These are phyloP conservation scores for Lactarius deliciosus DNA, from an alignment of 768 basidiomycete genomes.

Conservation along the genomic window DNA sequence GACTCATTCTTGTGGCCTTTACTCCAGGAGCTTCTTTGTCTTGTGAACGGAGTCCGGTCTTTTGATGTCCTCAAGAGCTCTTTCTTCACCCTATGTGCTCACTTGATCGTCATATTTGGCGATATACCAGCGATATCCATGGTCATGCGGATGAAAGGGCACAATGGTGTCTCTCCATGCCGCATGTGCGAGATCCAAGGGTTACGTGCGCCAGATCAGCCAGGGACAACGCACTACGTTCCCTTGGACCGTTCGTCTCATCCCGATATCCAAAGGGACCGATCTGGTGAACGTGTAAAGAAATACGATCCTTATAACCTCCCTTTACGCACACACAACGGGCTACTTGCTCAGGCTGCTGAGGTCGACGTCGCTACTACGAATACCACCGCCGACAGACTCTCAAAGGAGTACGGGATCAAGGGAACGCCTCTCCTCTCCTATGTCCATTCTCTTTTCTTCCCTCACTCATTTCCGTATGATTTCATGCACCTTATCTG, in stretches of 20 bases:
- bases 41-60: conserved; percentile 31
- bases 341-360: conserved; percentile 35
- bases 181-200: conserved; percentile 40
- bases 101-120: conserved; percentile 36
- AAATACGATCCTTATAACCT: conserved; percentile 36
- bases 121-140: conserved; percentile 38
- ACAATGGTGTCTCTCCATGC: conserved; percentile 41
- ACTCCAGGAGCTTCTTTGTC: too few relatives aligned
- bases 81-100: conserved; percentile 36
- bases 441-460: background rate
- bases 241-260: background rate
- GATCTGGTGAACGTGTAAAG: background rate
- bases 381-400: conserved; percentile 30
- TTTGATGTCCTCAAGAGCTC: conserved; percentile 26
- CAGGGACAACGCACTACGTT: conserved; percentile 3
- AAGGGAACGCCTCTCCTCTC: conserved; percentile 22
- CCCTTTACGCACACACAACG: conserved; percentile 38
- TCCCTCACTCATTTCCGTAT: conserved; percentile 1
- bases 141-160: conserved; percentile 43
- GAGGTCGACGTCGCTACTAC: conserved; percentile 37
- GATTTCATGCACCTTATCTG: conserved; percentile 7
- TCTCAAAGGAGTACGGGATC: conserved; percentile 47
- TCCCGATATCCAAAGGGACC: background rate
- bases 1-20: conserved; percentile 36
- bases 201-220: conserved; percentile 24